Base-by-base conservation (phyloP, 140 eudicot species). In the Senecio squalidus region DNA sequence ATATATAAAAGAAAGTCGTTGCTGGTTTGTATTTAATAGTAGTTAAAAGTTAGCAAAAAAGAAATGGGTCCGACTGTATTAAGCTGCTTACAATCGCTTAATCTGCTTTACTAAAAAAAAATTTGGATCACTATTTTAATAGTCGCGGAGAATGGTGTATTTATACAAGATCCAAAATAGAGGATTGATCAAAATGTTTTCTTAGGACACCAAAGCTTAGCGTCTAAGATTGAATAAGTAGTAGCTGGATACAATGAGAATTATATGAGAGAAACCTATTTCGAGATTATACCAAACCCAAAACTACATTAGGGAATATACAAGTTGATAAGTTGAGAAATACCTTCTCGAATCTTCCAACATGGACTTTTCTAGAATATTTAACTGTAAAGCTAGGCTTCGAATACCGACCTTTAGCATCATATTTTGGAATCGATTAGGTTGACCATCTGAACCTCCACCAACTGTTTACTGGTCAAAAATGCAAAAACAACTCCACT, bases 401-500 rank as follows among this genome's bases (percentile, higher is more conserved):
- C 31, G 9, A 21, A 40, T 31, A 33, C 24, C n/a, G 16, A 48
- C 28, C 26, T 34, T 67, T 36, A 10, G 36, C 26, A 29, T 55
- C 34, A 18, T 47, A 21, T 47, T n/a, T 44, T 51, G 58, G 22
- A 4, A 3, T 5, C 67, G 28, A 10, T 49, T 15, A 48, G 14
- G n/a, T 23, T 49, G 17, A 21, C 29, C 46, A 39, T 63, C 29
- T 6, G 16, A 50, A 60, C 36, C 62, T 13, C 34, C 25, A 18
- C 38, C 21, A 34, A 46, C 45, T 62, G 70, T 62, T 71, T 71
- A 33, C 64, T 41, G 64, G 70, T 55, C 71, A 63, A 63, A 62
- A 71, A 34, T 63, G 76, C 71, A 62, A 71, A 46, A 71, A 71
- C 76, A 62, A 55, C 58, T 13, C 33, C 8, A 5, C 0, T 46